Evolutionary conservation across 768 basidiomycete species (phyloP).

Genomic region (Daedalea quercina): DNA sequence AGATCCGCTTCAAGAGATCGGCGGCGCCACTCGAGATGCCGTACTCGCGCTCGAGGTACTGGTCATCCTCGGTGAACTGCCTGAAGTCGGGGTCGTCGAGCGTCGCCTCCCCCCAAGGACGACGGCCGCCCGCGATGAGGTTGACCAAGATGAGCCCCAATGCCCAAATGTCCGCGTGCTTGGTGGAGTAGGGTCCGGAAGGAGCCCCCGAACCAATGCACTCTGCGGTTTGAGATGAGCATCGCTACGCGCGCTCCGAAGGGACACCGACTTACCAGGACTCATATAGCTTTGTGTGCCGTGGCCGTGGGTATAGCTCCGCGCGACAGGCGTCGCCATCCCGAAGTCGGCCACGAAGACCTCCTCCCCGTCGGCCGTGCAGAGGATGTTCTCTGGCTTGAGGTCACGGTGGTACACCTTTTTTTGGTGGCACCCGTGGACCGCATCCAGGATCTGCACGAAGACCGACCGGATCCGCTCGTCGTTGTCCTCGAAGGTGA

Average conservation of each 20-base stretch:
- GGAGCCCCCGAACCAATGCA: constrained; percentile 11
- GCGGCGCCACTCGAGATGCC: constrained; percentile 43
- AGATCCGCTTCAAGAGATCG: constrained; percentile 45
- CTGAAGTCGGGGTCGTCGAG: constrained; percentile 29
- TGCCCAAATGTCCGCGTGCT: constrained; percentile 23
- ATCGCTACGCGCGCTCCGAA: not conserved
- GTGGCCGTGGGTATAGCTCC: constrained; percentile 13
- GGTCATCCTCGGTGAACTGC: constrained; percentile 35
- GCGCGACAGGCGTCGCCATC: constrained; percentile 14
- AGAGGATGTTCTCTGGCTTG: constrained; percentile 96
- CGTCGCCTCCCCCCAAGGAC: constrained; percentile 43
- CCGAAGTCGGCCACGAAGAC: constrained; percentile 43
- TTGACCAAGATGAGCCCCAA: constrained; percentile 40
- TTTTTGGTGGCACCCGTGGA: constrained; percentile 41
- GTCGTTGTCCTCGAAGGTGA: constrained; percentile 14
- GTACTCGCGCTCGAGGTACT: constrained; percentile 40
- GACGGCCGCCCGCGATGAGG: constrained; percentile 38
- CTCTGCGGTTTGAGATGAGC: constrained; percentile 7
- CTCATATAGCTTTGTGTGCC: constrained; percentile 21
- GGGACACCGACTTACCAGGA: constrained; percentile 12
- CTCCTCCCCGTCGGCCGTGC: constrained; percentile 31
- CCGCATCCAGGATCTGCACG: constrained; percentile 46
- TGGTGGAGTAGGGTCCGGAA: constrained; percentile 19
- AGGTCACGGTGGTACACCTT: constrained; percentile 92
- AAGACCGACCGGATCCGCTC: constrained; percentile 23